phyloP scores from a whole-genome alignment of 176 grass and related monocot species.

The Echinochloa phyllopogon region DNA sequence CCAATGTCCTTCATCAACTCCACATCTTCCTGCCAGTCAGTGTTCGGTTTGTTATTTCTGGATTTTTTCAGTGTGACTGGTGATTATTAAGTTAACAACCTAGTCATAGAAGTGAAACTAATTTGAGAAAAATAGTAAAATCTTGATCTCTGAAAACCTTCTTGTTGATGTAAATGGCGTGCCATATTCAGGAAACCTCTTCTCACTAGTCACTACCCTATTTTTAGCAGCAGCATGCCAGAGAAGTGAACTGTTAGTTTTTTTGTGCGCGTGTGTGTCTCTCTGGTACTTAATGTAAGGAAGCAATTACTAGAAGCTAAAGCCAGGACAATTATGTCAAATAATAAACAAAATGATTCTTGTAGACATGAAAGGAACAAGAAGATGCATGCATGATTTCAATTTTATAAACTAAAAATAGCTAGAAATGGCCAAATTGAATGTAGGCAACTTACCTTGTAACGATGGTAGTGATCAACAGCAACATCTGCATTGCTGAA shows the following conservation, averaged over 20 bases:
- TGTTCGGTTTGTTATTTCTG: neutral
- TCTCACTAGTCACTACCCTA: neutral
- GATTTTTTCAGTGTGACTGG: constrained; percentile 2
- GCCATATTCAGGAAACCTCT: neutral
- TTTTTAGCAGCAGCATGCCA: neutral
- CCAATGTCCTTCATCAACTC: constrained; percentile 84
- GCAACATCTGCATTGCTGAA: constrained; percentile 96
- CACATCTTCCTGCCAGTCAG: constrained; percentile 71
- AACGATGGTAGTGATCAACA: constrained; percentile 97
- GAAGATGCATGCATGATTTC: neutral
- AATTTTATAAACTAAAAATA: neutral
- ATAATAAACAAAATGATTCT: constrained; percentile 7
- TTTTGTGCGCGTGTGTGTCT: neutral
- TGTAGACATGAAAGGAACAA: constrained; percentile 9
- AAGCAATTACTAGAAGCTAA: neutral
- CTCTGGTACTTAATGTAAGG: neutral
- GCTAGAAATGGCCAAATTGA: neutral
- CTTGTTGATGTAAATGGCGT: neutral
- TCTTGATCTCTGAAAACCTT: constrained; percentile 22
- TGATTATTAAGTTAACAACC: neutral
- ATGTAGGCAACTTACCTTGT: constrained; percentile 58
- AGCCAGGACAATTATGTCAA: neutral
- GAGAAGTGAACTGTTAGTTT: neutral
- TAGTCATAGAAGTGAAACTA: neutral
- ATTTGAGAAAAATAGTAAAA: constrained; percentile 4